Base-by-base conservation (phyloP, 2,329 filamentous ascomycete genomes). In the Tolypocladium pustulatum region DNA sequence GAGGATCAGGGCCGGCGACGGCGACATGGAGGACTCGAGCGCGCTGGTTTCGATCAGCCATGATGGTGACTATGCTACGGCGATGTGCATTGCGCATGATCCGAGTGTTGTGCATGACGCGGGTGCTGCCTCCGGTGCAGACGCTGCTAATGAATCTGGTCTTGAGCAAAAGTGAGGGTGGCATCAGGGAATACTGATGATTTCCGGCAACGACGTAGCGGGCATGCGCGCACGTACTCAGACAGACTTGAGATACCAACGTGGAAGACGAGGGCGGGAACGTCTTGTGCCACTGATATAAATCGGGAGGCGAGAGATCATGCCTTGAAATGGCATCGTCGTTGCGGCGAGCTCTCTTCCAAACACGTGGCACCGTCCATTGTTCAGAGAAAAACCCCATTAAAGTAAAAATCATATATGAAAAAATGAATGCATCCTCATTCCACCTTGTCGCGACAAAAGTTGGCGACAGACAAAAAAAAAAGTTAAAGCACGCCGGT, bases 11-110 rank as follows among this genome's bases (percentile, higher is more conserved):
- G 68, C 67, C 9, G 62, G 63, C 34, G 65, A 60, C 1, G 65
- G 59, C 20, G 66, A 59, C 22, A 68, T 64, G n/a, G 65, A 61
- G 46, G 69, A 77, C 60, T 81, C 84, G 63, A 76, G 84, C 55
- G 90, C 86, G 17, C 78, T 83, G 66, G 69, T 96, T 52, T 93
- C 88, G 60, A 95, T 97, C 65, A 94, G 88, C 66, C 92, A 97
- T 70, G 92, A 97, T 71, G 86, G 83, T 2, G 87, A 90, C 9
- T 96, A 91, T 73, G 91, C 91, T 12, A 86, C 81, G 25, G 88
- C 88, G 8, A 78, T 87, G 1, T 89, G 86, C 62, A 63, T 90
- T 38, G 84, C 81, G n/a, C 55, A 65, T 56, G 61, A 64, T 36
- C 57, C 59, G 27, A 32, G 54, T 46, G 36, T 27, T 9, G n/a